Evolutionary conservation across 345 rosid species (phyloP).

Genomic region (Linum trigynum): DNA sequence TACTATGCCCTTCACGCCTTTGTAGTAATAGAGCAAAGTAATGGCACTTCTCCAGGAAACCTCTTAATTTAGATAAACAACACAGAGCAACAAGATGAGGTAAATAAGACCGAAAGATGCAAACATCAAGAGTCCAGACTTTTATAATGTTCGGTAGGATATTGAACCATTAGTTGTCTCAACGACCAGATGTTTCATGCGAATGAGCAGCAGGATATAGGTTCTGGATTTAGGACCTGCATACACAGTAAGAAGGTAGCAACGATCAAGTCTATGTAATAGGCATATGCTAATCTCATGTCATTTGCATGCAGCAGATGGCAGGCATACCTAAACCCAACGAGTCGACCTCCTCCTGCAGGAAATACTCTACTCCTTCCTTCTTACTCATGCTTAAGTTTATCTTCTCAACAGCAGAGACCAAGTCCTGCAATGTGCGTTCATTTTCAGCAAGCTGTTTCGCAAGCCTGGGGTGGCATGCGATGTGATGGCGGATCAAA

Average conservation of each 20-base stretch:
- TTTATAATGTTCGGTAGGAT: background rate
- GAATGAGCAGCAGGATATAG: background rate
- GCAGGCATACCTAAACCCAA: conserved; percentile 46
- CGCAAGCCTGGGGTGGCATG: background rate
- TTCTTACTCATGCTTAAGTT: conserved; percentile 44
- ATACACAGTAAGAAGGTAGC: background rate
- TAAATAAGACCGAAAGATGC: too few relatives aligned
- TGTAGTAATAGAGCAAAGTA: too few relatives aligned
- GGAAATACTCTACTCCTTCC: conserved; percentile 38
- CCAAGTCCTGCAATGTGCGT: conserved; percentile 46
- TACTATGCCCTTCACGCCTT: too few relatives aligned
- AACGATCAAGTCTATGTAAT: background rate
- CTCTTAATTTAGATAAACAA: too few relatives aligned
- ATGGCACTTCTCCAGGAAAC: too few relatives aligned
- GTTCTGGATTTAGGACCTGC: background rate
- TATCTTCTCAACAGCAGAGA: conserved; percentile 58
- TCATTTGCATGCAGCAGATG: background rate
- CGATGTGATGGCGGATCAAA: background rate
- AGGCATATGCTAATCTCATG: background rate
- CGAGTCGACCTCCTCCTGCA: conserved; percentile 57
- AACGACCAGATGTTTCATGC: background rate
- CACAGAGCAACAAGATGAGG: too few relatives aligned
- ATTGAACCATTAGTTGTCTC: background rate
- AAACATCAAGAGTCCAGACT: too few relatives aligned
- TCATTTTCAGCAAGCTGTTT: background rate